A percentile compares a stretch with the other conserved stretches of the same genome.
phyloP scores from a whole-genome alignment of 2,329 filamentous ascomycete species.

The Trichoderma sp. region DNA sequence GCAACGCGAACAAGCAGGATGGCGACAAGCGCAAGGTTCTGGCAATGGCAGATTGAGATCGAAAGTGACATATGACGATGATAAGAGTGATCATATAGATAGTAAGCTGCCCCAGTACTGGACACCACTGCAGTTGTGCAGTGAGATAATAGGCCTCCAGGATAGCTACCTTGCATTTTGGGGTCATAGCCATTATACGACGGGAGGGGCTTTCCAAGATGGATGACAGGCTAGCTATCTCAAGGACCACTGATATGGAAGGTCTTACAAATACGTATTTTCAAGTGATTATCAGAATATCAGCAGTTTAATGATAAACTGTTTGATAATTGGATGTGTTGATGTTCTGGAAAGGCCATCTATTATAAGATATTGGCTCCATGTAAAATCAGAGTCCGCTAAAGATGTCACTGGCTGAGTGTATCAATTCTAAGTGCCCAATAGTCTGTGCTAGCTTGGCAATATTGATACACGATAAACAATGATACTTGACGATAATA shows the following conservation, averaged over 20 bases:
- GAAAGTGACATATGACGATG: background rate
- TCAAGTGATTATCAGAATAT: background rate
- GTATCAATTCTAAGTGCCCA: background rate
- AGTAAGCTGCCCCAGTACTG: background rate
- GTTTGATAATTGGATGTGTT: background rate
- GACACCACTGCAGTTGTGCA: background rate
- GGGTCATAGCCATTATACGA: background rate
- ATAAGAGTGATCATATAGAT: background rate
- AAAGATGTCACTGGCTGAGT: background rate
- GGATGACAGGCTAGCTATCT: background rate
- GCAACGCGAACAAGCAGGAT: background rate
- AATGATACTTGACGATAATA: background rate
- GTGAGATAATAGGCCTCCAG: background rate
- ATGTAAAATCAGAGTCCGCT: background rate
- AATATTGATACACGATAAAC: background rate
- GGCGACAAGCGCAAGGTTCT: background rate
- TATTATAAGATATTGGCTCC: background rate
- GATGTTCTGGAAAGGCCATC: background rate
- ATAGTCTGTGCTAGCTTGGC: background rate
- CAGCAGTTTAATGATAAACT: rapidly evolving
- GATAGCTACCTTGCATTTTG: too few relatives aligned
- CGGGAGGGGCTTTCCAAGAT: background rate
- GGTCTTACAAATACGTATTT: background rate
- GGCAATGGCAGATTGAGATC: background rate
- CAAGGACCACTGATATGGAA: rapidly evolving